These are phyloP conservation scores for Populus hybrid DNA, from an alignment of 441 rosid genomes.

Conservation along the genomic window DNA sequence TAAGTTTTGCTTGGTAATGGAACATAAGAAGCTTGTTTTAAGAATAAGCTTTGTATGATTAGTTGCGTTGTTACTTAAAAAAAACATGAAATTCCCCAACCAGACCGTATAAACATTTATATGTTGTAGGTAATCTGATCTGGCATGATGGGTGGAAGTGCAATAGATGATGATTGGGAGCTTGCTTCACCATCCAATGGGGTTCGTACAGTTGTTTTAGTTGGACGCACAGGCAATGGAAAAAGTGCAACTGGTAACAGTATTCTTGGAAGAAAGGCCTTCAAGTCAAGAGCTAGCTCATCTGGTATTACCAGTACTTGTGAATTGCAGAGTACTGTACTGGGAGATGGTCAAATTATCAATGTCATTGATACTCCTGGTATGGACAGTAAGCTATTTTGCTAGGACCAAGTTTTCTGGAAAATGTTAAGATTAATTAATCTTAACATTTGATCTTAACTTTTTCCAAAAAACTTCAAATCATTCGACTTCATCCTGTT, in stretches of 20 bases:
- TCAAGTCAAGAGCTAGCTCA: constrained; percentile 61
- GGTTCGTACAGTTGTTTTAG: constrained; percentile 57
- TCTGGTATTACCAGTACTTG: constrained; percentile 65
- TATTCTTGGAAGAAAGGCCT: constrained; percentile 66
- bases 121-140: constrained; percentile 17
- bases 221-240: constrained; percentile 92
- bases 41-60: not conserved
- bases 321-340: constrained; percentile 46
- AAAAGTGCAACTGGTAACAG: constrained; percentile 92
- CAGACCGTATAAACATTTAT: not conserved
- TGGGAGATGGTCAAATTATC: constrained; percentile 54
- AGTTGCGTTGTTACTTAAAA: not conserved
- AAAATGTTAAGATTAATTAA: too few species aligned
- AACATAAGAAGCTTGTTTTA: not conserved
- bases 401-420: not conserved
- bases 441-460: too few species aligned
- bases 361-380: constrained; percentile 93
- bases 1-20: not conserved
- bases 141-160: constrained; percentile 64
- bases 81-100: not conserved
- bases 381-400: constrained; percentile 16
- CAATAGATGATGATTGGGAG: constrained; percentile 80
- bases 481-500: not conserved
- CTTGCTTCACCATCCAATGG: constrained; percentile 42
- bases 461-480: too few species aligned